Base-by-base conservation (phyloP, 192 early-diverging fungal genomes). In the Podila clonocystis region DNA sequence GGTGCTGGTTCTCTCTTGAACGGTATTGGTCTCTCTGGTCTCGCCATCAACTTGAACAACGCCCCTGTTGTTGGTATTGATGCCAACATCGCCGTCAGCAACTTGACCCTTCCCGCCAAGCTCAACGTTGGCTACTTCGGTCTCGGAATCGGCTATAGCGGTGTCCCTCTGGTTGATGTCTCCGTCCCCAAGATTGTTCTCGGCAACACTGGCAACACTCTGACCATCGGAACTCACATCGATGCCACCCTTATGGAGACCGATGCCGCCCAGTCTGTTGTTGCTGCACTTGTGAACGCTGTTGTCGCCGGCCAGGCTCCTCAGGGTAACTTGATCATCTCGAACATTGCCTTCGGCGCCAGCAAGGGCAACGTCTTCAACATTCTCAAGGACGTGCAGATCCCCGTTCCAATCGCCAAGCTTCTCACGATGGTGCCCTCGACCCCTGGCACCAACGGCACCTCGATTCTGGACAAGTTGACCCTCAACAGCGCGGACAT, bases 41-140 rank as follows among this genome's bases (percentile, higher is more conserved):
- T 79, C 48, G 75, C 57, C 24, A 36, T 79, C 55, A 69, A 79
- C 61, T 59, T 79, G 65, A 79, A 79, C 63, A 17, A 69, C 9
- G 68, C 75, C 41, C 75, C 70, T 49, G 75, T 72, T 24, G 62
- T 79, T 41, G 69, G 70, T 28, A 67, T 79, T 4, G 75, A 79
- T 45, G 75, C 75, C 63, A 61, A 61, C 59, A 61, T 61, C 34
- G 59, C 59, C 59, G 45, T 70, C 30, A 28, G 58, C 7, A 70
- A 70, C 59, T 7, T 70, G 45, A 62, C 68, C 17, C 68, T 70
- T 20, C 68, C 68, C 26, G 68, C 68, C 19, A 70, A 62, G 59
- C 45, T 70, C 58, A 62, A 70, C 45, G 59, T 70, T 22, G 68
- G 68, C 28, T 70, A 62, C 31, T 29, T 70, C 19, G 68, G 68